Percentiles rank a stretch among this genome's conserved stretches.
These are phyloP conservation scores for Byssochlamys sp. DNA, from an alignment of 2,329 filamentous ascomycete genomes.

Conservation along the genomic window DNA sequence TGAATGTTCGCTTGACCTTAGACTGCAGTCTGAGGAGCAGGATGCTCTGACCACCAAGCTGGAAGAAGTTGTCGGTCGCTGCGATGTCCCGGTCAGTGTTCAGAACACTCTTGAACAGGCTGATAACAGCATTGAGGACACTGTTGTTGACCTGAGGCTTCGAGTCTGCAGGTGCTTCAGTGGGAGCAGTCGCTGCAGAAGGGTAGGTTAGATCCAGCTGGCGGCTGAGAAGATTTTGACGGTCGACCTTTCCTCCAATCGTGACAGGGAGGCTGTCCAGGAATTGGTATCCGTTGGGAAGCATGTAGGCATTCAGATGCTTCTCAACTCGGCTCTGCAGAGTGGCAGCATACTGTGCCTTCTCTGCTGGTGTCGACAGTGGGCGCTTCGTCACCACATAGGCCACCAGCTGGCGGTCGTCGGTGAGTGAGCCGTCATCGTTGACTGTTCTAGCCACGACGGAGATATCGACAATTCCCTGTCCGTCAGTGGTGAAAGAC, in stretches of 20 bases:
- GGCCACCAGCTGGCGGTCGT: slow-evolving; percentile 9
- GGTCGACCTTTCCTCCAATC: slow-evolving; percentile 10
- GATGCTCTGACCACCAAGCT: not conserved
- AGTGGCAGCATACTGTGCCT: not conserved
- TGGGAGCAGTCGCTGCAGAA: not conserved
- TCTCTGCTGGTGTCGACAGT: not conserved
- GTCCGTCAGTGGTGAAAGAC: slow-evolving; percentile 58
- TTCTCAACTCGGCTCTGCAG: slow-evolving; percentile 1
- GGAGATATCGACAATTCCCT: slow-evolving; percentile 55
- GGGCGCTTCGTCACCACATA: slow-evolving; percentile 6
- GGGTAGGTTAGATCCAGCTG: slow-evolving; percentile 7
- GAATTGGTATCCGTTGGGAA: slow-evolving; percentile 10
- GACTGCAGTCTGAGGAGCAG: not conserved
- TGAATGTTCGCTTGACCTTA: not conserved
- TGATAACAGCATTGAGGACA: slow-evolving; percentile 4
- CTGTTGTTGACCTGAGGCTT: not conserved
- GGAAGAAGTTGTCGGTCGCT: slow-evolving; percentile 8
- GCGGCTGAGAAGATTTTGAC: slow-evolving; percentile 6
- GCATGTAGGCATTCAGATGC: slow-evolving; percentile 11
- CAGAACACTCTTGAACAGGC: slow-evolving; percentile 7
- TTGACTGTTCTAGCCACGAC: slow-evolving; percentile 55
- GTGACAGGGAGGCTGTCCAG: slow-evolving; percentile 9
- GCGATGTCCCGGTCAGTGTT: slow-evolving; percentile 4
- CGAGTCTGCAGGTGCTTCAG: not conserved
- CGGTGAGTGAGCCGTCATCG: not conserved